Evolutionary conservation across 2,329 filamentous ascomycete genomes (phyloP).

Genomic region (Periconia sp.): DNA sequence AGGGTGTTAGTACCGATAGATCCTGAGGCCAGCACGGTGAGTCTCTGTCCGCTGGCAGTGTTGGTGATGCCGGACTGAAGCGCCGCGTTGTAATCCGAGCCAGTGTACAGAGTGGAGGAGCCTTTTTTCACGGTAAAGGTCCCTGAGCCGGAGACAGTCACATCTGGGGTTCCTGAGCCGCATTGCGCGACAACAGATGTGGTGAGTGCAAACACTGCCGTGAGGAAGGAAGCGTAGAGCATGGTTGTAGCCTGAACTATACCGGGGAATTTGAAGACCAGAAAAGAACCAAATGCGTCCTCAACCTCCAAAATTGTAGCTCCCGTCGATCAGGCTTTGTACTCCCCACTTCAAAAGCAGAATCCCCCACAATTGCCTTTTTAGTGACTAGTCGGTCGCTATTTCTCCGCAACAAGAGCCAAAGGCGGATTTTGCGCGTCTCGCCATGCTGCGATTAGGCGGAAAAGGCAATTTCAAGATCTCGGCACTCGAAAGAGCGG

Average conservation of each 20-base stretch:
- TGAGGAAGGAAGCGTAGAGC: constrained; percentile 41
- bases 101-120: constrained; percentile 52
- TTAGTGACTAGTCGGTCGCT: neutral
- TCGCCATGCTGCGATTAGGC: neutral
- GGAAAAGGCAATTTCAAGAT: neutral
- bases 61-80: constrained; percentile 54
- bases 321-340: neutral
- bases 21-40: constrained; percentile 57
- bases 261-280: neutral
- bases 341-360: neutral
- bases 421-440: neutral
- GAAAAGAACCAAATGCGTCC: neutral
- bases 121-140: constrained; percentile 52
- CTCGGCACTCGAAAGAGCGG: neutral
- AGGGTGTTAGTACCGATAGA: constrained; percentile 59
- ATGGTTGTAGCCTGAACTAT: constrained; percentile 25
- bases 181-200: constrained; percentile 48
- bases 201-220: constrained; percentile 47
- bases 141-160: constrained; percentile 51
- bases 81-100: constrained; percentile 56
- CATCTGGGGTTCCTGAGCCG: constrained; percentile 52
- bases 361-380: neutral
- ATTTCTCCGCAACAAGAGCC: neutral
- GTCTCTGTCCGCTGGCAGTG: constrained; percentile 51
- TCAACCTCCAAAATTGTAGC: neutral